These are phyloP conservation scores for Candolleomyces efflorescens DNA, from an alignment of 768 basidiomycete species.

Conservation along the genomic window DNA sequence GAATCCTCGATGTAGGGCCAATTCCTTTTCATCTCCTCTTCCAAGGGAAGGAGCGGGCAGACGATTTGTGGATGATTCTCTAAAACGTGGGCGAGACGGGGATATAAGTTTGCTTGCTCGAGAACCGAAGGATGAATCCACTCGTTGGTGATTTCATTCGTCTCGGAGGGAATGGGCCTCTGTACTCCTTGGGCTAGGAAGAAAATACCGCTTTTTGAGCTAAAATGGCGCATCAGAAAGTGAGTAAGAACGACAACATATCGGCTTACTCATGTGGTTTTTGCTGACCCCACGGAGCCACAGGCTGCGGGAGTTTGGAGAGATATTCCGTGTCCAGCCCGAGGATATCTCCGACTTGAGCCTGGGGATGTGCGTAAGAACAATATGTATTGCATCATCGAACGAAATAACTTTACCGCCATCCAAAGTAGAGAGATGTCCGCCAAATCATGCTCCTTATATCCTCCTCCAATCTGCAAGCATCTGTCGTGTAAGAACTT, in stretches of 20 bases:
- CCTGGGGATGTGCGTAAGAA: conserved; percentile 28
- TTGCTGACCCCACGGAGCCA: conserved; percentile 57
- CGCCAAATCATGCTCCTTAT: conserved; percentile 60
- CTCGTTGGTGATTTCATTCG: conserved; percentile 50
- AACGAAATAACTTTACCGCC: conserved; percentile 38
- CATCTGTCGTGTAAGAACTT: not conserved
- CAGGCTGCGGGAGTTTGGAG: conserved; percentile 43
- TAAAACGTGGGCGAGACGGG: conserved; percentile 31
- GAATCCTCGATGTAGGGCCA: conserved; percentile 41
- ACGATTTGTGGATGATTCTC: conserved; percentile 42
- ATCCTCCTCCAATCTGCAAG: conserved; percentile 66
- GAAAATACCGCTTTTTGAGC: conserved; percentile 55
- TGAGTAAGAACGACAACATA: not conserved
- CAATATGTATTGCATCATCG: not conserved
- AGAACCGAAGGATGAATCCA: conserved; percentile 58
- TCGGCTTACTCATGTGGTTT: conserved; percentile 55
- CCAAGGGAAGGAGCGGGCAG: conserved; percentile 42
- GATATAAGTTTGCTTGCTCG: conserved; percentile 33
- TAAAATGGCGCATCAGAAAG: conserved; percentile 16
- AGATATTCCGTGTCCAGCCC: conserved; percentile 56
- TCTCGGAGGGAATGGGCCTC: conserved; percentile 43
- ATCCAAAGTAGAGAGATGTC: conserved; percentile 65
- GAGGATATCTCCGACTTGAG: conserved; percentile 51
- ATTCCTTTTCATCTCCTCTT: conserved; percentile 40
- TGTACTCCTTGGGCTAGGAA: conserved; percentile 37